Evolutionary conservation across 345 rosid genomes (phyloP), one percentile per base, ranked within the genome.

Genomic region (Euclidium syriacum): DNA sequence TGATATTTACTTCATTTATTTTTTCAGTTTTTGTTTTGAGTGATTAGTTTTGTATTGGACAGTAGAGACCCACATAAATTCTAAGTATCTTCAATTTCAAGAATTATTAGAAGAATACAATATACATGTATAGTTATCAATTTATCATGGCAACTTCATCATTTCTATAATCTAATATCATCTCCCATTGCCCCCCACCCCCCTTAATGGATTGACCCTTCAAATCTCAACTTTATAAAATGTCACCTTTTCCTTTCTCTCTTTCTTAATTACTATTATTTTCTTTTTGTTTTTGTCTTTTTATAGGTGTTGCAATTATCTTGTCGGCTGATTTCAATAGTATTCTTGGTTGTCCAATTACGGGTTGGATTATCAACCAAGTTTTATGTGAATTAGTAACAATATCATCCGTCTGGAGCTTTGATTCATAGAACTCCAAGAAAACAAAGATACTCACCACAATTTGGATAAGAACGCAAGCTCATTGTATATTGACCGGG

Each of bases 101-200:
- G 23, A 47, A 62, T 36, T 9, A 63, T 47, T 35, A 35, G 12
- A 29, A 24, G 34, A 43, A 42, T 43, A 61, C 32, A 58, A 44
- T 52, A 15, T 17, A 48, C 14, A 42, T 23, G 23, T 42, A 66
- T 66, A 60, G 7, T 25, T 25, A 50, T n/a, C n/a, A n/a, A n/a
- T n/a, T n/a, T n/a, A n/a, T n/a, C n/a, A 46, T 73, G 62, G 73
- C 25, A 64, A 64, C 70, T 63, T 33, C 65, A 71, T 71, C 70
- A 71, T 71, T 71, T 64, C 33, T 18, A 14, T 56, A 38, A 56
- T 48, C 52, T 71, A 71, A 64, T 41, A 40, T 41, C 11, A 56
- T 19, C 39, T 63, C 65, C 35, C 46, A 63, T 55, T 71, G 70
- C 53, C 53, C 47, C 75, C 75, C 65, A 49, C 53, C 59, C 64